These are phyloP conservation scores for Fusarium avenaceum DNA, from an alignment of 2,329 filamentous ascomycete species.

Conservation along the genomic window DNA sequence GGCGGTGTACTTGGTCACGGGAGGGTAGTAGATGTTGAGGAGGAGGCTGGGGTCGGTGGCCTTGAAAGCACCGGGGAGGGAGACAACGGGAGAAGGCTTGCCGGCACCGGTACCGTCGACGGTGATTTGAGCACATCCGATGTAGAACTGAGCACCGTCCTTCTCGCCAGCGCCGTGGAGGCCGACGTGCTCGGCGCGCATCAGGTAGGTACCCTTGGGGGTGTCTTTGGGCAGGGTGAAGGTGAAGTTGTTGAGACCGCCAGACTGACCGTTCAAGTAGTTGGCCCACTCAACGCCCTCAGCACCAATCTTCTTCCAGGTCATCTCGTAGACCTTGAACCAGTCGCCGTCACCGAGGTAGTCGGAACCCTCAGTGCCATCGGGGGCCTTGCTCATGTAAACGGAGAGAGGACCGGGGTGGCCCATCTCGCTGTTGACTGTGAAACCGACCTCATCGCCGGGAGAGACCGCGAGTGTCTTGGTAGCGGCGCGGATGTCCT, in stretches of 20 bases:
- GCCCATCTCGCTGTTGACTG: constrained; percentile 52
- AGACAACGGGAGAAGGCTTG: constrained; percentile 48
- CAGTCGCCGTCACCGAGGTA: constrained; percentile 55
- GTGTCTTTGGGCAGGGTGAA: constrained; percentile 50
- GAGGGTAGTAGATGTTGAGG: constrained; percentile 55
- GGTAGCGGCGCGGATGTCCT: constrained; percentile 55
- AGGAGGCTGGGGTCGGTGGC: constrained; percentile 53
- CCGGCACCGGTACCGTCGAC: constrained; percentile 52
- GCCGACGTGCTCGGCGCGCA: constrained; percentile 56
- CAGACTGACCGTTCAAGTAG: constrained; percentile 47
- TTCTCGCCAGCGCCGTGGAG: constrained; percentile 52
- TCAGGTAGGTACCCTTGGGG: constrained; percentile 52
- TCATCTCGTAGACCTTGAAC: constrained; percentile 56
- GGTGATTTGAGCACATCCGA: constrained; percentile 54
- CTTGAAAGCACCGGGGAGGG: constrained; percentile 54
- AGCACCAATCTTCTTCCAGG: constrained; percentile 48
- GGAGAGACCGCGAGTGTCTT: constrained; percentile 54
- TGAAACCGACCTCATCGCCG: constrained; percentile 60
- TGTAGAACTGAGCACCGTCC: constrained; percentile 56
- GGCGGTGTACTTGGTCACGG: constrained; percentile 51
- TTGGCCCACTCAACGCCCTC: constrained; percentile 53
- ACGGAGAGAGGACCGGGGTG: constrained; percentile 57
- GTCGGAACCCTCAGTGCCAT: constrained; percentile 46
- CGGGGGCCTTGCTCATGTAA: constrained; percentile 55
- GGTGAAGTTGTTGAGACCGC: constrained; percentile 54